Percentiles rank a stretch among this genome's conserved stretches.
Conservation (phyloP, 306 rosid genomes). For the Cicer chorassanicum region DNA sequence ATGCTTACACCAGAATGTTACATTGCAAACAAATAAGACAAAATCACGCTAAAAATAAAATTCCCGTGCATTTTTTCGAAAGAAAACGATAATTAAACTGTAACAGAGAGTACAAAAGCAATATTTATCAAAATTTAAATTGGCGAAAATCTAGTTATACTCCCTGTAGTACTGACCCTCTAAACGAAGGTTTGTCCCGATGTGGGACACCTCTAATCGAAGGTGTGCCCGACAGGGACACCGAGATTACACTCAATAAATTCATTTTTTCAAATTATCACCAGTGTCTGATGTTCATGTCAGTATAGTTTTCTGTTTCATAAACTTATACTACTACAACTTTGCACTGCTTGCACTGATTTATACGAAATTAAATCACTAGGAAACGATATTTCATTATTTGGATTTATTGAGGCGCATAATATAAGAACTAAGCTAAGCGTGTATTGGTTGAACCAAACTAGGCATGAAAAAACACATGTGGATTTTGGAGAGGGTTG, state of each 20-base stretch:
- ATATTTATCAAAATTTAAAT: neutral
- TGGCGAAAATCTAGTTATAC: neutral
- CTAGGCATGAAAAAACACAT: neutral
- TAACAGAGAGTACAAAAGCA: neutral
- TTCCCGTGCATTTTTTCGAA: neutral
- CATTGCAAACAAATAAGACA: constrained; percentile 7
- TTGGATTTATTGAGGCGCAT: neutral
- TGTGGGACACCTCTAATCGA: too few relatives aligned
- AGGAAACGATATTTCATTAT: neutral
- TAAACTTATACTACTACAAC: neutral
- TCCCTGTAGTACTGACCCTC: too few relatives aligned
- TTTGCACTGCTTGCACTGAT: neutral
- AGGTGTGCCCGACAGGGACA: too few relatives aligned
- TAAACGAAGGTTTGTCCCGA: too few relatives aligned
- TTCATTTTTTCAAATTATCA: too few relatives aligned
- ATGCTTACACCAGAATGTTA: constrained; percentile 26
- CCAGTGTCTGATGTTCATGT: too few relatives aligned
- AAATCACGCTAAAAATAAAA: neutral
- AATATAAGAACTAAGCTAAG: neutral
- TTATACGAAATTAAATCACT: neutral
- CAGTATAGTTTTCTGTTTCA: too few relatives aligned
- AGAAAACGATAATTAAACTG: neutral
- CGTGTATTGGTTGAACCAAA: neutral
- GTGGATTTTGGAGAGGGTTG: constrained; percentile 12
- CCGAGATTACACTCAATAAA: too few relatives aligned